Evolutionary conservation across 768 basidiomycete genomes (phyloP), one percentile per base, ranked within the genome.

Genomic region (Boletus reticuloceps): DNA sequence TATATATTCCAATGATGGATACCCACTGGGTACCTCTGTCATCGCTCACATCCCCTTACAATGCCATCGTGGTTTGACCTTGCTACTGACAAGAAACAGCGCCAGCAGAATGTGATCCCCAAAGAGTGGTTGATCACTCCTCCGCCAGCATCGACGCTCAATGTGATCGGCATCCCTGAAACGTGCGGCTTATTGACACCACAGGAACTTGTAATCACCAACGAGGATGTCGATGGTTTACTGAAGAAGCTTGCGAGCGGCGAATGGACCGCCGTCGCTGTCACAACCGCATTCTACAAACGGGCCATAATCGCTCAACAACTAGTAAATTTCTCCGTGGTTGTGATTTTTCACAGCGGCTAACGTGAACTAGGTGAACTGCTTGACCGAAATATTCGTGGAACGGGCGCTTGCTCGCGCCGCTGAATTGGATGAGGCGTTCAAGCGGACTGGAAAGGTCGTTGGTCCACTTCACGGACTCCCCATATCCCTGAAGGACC

Each of bases 371-470:
- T 62, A 90, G 88, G 83, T 83, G 6, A 91, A 91, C 60, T 92
- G 91, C 65, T 65, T 93, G 37, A 92, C 90, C 0, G 90, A 92
- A 68, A 84, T 91, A n/a, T 91, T 89, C 62, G 79, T 91, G 49
- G 86, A 91, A 22, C 77, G 79, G 6, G 91, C 88, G 1, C 73
- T 90, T 5, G 72, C 69, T 14, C 77, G 84, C 11, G 91, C 92
- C 3, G 69, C 76, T 16, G 78, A 83, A 64, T 75, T 93, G 5
- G 92, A 94, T 36, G 80, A 79, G 6, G 70, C 82, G 56, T 69
- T 89, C 41, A 76, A 75, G 60, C 72, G 63, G 56, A 91, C 83
- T 0, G 91, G 91, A 20, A 78, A 79, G 55, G 71, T 80, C 3
- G 73, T 88, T 1, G 91, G 91, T 0, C 85, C 88, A 4, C 74